Evolutionary conservation across 2,329 filamentous ascomycete species (phyloP), one percentile per base, ranked within the genome.

Genomic region (Paecilomyces fulvus): DNA sequence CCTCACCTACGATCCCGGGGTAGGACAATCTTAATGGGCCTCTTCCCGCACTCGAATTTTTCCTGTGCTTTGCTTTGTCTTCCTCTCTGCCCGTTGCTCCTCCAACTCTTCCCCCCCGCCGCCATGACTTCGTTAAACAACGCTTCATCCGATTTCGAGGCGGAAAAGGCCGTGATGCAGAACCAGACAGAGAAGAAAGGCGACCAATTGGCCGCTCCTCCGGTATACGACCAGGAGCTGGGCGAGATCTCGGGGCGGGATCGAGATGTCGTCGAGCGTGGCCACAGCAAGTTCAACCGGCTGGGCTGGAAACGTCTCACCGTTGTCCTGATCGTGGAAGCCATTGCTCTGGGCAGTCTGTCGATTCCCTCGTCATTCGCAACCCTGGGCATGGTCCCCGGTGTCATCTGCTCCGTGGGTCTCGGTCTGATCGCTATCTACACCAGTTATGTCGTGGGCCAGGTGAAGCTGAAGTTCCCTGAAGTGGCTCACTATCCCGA

Each of bases 281-380:
- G 57, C 11, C 57, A 57, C 49, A 37, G 50, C 33, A 59, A 59
- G 33, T 59, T 51, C 23, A 55, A 51, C 25, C 55, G 58, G 20
- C 67, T 80, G 25, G 73, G 79, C 53, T 82, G 80, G 79, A 78
- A 79, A 63, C 73, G 76, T 21, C 67, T 79, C 37, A 79, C 77
- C 1, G 67, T 79, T 20, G 75, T 78, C 56, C 66, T 80, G 55
- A 77, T 80, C 54, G 78, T 79, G 55, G 78, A 80, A 61, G 76
- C 77, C 30, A 78, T 79, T 58, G 75, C 77, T 7, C 70, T 80
- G 25, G 78, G 77, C 43, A 74, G 71, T 37, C 67, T 78, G 57
- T 77, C 75, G 53, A 68, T 78, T 25, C 75, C 77, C 7, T 72
- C 69, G 49, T 73, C 75, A 28, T 77, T 78, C 54, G 75, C 75